Percentiles rank a stretch among this genome's conserved stretches.
phyloP scores from a whole-genome alignment of 257 asterid species.

The Fraxinus cuspidata region DNA sequence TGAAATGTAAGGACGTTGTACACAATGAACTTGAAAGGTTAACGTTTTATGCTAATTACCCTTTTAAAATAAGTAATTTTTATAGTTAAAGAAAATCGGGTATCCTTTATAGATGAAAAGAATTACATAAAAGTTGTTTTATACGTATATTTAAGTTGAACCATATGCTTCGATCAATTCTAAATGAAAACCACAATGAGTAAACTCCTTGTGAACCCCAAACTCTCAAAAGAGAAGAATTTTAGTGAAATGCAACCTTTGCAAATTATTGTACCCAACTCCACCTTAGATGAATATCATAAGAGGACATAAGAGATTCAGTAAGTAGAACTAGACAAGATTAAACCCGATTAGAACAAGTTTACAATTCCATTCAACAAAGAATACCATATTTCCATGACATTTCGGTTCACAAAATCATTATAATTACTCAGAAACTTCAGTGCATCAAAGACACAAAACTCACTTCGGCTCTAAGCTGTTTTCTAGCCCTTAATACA shows the following conservation, averaged over 20 bases:
- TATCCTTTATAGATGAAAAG: too few species aligned
- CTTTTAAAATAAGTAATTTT: too few species aligned
- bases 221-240: not conserved
- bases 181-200: too few species aligned
- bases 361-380: not conserved
- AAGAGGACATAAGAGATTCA: not conserved
- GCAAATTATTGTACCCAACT: not conserved
- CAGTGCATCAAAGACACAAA: conserved; percentile 28
- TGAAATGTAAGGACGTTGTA: too few species aligned
- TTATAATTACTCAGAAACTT: not conserved
- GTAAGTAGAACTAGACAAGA: too few species aligned
- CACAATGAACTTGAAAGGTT: too few species aligned
- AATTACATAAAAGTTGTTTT: too few species aligned
- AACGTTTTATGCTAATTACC: too few species aligned
- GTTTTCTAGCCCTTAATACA: conserved; percentile 36
- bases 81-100: too few species aligned
- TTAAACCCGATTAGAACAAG: not conserved
- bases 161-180: too few species aligned
- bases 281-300: not conserved
- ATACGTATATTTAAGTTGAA: too few species aligned
- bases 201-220: not conserved
- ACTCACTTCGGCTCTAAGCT: conserved; percentile 31
- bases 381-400: not conserved
- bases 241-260: not conserved
- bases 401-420: not conserved